Base-by-base conservation (phyloP, 2,329 filamentous ascomycete species). In the Xylogone sp. region DNA sequence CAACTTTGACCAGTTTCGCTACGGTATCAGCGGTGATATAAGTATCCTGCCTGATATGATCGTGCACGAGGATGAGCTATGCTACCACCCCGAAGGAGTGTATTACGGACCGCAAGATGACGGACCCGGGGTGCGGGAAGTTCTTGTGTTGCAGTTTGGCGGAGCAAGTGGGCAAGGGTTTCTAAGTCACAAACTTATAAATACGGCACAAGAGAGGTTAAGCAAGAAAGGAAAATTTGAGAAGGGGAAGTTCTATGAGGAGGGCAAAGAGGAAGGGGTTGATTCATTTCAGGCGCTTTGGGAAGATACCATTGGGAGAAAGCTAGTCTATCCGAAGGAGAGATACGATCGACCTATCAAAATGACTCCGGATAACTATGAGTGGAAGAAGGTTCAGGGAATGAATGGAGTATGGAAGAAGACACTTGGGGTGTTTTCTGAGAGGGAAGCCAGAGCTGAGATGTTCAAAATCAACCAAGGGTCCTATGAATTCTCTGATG, bases 1-100 rank as follows among this genome's bases (percentile, higher is more conserved):
- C 51, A 61, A 59, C 44, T 61, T 61, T 42, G 59, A 61, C 24
- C 57, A 58, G 45, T 59, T 61, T 48, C 59, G 59, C 39, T 61
- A 46, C 46, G 50, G 57, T 2, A 21, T 50, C 8, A 27, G 46
- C 5, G 53, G 52, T 6, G 45, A 50, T 10, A 49, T 61, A 20
- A 51, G 46, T n/a, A 52, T 58, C 19, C 8, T 24, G 1, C 53
- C 53, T 12, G 44, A 53, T 24, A 21, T 59, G 18, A 27, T 48
- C 4, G 39, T 61, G 4, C 22, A 21, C 10, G 42, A 56, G 27
- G 52, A 49, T n/a, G 57, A 60, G n/a, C 22, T 61, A 7, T 51
- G 49, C 16, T 61, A 61, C n/a, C 59, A 61, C 13, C 59, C 59
- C 7, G 59, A 61, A 46, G 57, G 51, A 12, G 57, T 60, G 6